Evolutionary conservation across 2,329 filamentous ascomycete genomes (phyloP).

Genomic region (Aspergillus puulaauensis): DNA sequence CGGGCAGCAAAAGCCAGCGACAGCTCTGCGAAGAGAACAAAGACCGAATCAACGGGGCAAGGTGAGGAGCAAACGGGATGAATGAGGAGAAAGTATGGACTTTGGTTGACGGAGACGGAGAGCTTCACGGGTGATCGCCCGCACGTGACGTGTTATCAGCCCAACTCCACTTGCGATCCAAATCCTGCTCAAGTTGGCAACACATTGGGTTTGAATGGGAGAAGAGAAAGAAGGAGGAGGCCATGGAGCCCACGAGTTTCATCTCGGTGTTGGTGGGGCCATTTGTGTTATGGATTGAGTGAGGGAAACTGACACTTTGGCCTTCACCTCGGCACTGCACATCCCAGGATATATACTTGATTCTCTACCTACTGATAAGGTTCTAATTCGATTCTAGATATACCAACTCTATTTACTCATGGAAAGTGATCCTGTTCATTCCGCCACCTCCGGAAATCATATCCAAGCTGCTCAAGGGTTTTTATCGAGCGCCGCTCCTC

Average conservation of each 20-base stretch:
- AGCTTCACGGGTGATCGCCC: conserved; percentile 26
- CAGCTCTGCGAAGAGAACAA: background rate
- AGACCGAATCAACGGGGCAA: background rate
- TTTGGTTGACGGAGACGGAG: conserved; percentile 21
- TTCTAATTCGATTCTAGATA: background rate
- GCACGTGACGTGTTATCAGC: conserved; percentile 32
- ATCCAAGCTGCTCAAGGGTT: conserved; percentile 71
- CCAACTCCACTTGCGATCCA: conserved; percentile 11
- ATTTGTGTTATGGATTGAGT: too few relatives aligned
- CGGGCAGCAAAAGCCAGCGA: background rate
- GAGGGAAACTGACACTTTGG: too few relatives aligned
- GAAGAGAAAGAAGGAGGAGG: too few relatives aligned
- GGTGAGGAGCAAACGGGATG: conserved; percentile 7
- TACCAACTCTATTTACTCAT: conserved; percentile 1
- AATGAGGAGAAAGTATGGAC: conserved; percentile 11
- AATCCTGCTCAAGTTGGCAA: background rate
- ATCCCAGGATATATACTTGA: background rate
- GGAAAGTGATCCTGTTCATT: conserved; percentile 15
- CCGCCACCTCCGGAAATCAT: conserved; percentile 52
- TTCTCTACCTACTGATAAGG: background rate
- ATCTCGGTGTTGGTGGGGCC: too few relatives aligned
- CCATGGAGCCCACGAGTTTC: too few relatives aligned
- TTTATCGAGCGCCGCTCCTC: conserved; percentile 57
- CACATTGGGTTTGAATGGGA: too few relatives aligned
- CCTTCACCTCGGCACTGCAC: background rate